These are phyloP conservation scores for Rosa persica DNA, from an alignment of 306 rosid genomes.

Conservation along the genomic window DNA sequence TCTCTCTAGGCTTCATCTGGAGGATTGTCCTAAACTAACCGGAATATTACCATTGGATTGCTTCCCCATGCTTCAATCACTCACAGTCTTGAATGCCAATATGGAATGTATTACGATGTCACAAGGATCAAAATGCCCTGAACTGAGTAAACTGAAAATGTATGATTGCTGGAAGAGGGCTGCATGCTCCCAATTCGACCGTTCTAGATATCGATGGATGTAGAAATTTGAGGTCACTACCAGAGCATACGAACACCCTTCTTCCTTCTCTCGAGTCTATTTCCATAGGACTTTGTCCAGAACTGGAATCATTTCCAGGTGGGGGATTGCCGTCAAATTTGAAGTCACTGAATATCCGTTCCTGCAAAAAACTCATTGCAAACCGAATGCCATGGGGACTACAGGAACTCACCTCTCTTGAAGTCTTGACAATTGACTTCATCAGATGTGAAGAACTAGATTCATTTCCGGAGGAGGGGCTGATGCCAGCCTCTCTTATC, in stretches of 20 bases:
- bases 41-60: background rate
- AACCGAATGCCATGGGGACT: background rate
- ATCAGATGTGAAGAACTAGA: background rate
- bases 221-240: background rate
- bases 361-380: background rate
- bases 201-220: background rate
- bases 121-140: background rate
- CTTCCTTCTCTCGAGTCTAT: background rate
- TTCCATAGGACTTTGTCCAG: background rate
- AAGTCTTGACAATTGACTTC: background rate
- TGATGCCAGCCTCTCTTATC: conserved; percentile 7
- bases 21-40: background rate
- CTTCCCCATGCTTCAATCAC: background rate
- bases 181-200: background rate
- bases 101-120: background rate
- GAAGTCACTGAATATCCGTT: background rate
- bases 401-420: background rate
- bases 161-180: background rate
- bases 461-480: conserved; percentile 16
- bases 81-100: background rate
- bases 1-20: background rate
- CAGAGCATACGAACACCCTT: conserved; percentile 1
- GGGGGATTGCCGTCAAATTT: background rate
- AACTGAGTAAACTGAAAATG: background rate
- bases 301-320: conserved; percentile 10